Percentiles rank a stretch among this genome's conserved stretches.
phyloP scores from a whole-genome alignment of 768 basidiomycete genomes.

The Tubosaeta sp. region DNA sequence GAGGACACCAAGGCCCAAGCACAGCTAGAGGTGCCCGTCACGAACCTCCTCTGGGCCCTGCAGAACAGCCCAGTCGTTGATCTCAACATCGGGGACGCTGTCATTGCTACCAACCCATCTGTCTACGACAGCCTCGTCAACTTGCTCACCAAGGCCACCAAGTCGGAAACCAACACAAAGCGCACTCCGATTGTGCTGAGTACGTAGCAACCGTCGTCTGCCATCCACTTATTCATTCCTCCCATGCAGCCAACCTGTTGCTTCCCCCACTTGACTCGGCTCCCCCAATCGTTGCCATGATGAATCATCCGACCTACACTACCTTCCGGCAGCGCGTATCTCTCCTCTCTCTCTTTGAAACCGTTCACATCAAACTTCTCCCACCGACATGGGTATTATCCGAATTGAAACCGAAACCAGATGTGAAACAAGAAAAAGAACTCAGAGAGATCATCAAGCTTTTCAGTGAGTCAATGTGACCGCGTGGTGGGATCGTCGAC shows the following conservation, averaged over 20 bases:
- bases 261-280: slow-evolving; percentile 73
- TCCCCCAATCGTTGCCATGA: slow-evolving; percentile 71
- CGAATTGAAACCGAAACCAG: slow-evolving; percentile 34
- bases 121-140: slow-evolving; percentile 70
- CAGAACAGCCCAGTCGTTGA: slow-evolving; percentile 61
- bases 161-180: slow-evolving; percentile 22
- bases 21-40: slow-evolving; percentile 39
- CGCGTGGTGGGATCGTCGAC: background rate
- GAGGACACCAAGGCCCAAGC: slow-evolving; percentile 10
- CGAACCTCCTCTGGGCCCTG: slow-evolving; percentile 64
- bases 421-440: slow-evolving; percentile 36
- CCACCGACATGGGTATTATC: slow-evolving; percentile 69
- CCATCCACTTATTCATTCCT: background rate
- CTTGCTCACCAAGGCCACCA: slow-evolving; percentile 58
- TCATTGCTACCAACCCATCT: slow-evolving; percentile 43
- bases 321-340: slow-evolving; percentile 71
- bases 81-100: slow-evolving; percentile 57
- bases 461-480: slow-evolving; percentile 57
- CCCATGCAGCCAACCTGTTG: slow-evolving; percentile 61
- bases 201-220: slow-evolving; percentile 24
- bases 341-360: slow-evolving; percentile 70
- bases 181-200: slow-evolving; percentile 64
- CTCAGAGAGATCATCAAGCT: slow-evolving; percentile 71
- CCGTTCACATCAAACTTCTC: slow-evolving; percentile 66
- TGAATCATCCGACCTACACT: slow-evolving; percentile 71